phyloP scores from a whole-genome alignment of 495 filamentous ascomycete species.

The Lophium mytilinum region DNA sequence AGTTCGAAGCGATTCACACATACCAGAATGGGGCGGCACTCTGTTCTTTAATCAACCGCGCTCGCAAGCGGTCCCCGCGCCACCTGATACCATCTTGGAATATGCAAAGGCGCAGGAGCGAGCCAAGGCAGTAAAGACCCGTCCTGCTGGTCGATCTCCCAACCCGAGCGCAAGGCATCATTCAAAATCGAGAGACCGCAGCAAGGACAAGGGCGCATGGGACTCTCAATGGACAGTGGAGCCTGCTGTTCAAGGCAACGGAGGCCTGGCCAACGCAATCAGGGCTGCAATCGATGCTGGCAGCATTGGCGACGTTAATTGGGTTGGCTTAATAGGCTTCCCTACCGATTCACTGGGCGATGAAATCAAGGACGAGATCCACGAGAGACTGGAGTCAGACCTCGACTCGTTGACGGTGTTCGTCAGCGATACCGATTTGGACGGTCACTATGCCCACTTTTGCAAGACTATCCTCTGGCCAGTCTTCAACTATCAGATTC shows the following conservation, averaged over 20 bases:
- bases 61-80: slow-evolving; percentile 57
- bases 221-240: slow-evolving; percentile 72
- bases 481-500: slow-evolving; percentile 93
- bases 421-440: slow-evolving; percentile 78
- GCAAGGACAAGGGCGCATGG: slow-evolving; percentile 54
- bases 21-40: slow-evolving; percentile 59
- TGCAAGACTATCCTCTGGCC: slow-evolving; percentile 57
- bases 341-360: slow-evolving; percentile 72
- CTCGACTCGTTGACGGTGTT: slow-evolving; percentile 75
- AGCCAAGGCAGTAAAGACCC: slow-evolving; percentile 28
- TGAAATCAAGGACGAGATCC: slow-evolving; percentile 66
- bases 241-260: slow-evolving; percentile 81
- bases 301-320: slow-evolving; percentile 59
- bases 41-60: slow-evolving; percentile 61
- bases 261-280: slow-evolving; percentile 78
- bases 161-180: neutral
- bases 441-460: slow-evolving; percentile 87
- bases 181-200: slow-evolving; percentile 17
- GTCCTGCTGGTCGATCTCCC: neutral
- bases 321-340: slow-evolving; percentile 87
- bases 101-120: slow-evolving; percentile 46
- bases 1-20: slow-evolving; percentile 50
- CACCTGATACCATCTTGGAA: slow-evolving; percentile 63
- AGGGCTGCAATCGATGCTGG: slow-evolving; percentile 62
- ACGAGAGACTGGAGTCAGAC: slow-evolving; percentile 66